These are phyloP conservation scores for Metschnikowia continentalis DNA, from an alignment of 805 yeast genomes.

Conservation along the genomic window DNA sequence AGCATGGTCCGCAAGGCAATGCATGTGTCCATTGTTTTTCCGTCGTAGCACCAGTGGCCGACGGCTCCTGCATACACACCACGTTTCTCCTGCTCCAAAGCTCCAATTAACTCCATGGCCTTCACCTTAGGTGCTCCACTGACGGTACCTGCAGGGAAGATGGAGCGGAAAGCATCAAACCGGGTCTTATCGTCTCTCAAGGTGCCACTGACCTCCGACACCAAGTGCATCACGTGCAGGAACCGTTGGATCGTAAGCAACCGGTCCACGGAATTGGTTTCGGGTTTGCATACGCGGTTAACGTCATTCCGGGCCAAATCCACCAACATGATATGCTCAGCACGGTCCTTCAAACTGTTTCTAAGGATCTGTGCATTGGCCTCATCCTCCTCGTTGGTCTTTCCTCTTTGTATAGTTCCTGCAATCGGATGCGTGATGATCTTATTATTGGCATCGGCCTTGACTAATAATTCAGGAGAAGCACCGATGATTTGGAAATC, in stretches of 20 bases:
- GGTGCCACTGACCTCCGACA: slow-evolving; percentile 90
- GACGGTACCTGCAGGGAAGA: slow-evolving; percentile 99
- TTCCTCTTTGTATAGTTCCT: slow-evolving; percentile 90
- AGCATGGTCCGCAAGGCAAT: slow-evolving; percentile 98
- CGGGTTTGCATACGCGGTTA: slow-evolving; percentile 90
- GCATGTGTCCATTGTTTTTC: slow-evolving; percentile 94
- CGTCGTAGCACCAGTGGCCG: slow-evolving; percentile 96
- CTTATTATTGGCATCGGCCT: slow-evolving; percentile 65
- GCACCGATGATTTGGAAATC: slow-evolving; percentile 97
- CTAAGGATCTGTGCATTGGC: slow-evolving; percentile 68
- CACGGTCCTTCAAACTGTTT: slow-evolving; percentile 82
- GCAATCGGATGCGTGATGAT: slow-evolving; percentile 97
- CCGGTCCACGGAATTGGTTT: slow-evolving; percentile 80
- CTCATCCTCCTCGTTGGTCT: slow-evolving; percentile 89
- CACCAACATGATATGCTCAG: slow-evolving; percentile 98
- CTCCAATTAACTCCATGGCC: slow-evolving; percentile 93
- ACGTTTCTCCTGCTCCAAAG: slow-evolving; percentile 84
- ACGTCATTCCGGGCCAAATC: slow-evolving; percentile 96
- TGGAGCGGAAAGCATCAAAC: slow-evolving; percentile 95
- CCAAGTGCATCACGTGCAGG: slow-evolving; percentile 95
- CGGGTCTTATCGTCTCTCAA: slow-evolving; percentile 79
- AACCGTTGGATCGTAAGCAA: slow-evolving; percentile 87
- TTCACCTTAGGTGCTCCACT: slow-evolving; percentile 97
- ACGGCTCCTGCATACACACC: slow-evolving; percentile 99
- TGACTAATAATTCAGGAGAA: slow-evolving; percentile 90